These are phyloP conservation scores for Ogataea salicorniae DNA, from an alignment of 805 yeast species.

Conservation along the genomic window DNA sequence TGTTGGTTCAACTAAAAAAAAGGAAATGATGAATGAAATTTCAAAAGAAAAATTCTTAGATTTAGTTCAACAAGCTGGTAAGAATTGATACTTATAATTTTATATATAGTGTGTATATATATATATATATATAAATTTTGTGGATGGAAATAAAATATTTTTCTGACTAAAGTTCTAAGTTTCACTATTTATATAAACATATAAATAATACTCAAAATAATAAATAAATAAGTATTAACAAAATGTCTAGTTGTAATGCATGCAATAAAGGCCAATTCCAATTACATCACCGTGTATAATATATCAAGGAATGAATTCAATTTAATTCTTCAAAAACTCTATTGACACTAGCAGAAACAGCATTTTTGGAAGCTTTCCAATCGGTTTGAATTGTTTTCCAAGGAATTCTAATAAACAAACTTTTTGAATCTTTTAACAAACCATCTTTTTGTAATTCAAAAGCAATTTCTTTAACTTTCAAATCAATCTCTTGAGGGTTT, in stretches of 20 bases:
- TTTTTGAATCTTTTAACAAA: constrained; percentile 20
- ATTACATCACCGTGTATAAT: too few relatives aligned
- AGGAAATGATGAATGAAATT: constrained; percentile 66
- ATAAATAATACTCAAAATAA: neutral
- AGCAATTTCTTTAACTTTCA: constrained; percentile 28
- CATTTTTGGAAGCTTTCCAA: constrained; percentile 33
- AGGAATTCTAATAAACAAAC: constrained; percentile 30
- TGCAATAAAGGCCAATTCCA: too few relatives aligned
- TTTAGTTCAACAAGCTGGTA: constrained; percentile 75
- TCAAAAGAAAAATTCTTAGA: constrained; percentile 89
- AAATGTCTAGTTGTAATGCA: neutral
- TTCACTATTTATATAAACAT: too few relatives aligned
- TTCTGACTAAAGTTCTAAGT: too few relatives aligned
- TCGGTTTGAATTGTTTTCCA: constrained; percentile 30
- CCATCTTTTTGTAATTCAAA: constrained; percentile 22
- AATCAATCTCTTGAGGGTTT: constrained; percentile 29
- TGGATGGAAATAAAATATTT: too few relatives aligned
- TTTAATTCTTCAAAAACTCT: constrained; percentile 21
- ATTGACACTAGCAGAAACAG: constrained; percentile 26
- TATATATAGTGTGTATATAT: too few relatives aligned
- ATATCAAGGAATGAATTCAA: neutral
- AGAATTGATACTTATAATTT: constrained; percentile 12
- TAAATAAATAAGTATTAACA: neutral
- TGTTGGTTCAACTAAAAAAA: constrained; percentile 42
- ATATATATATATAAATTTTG: too few relatives aligned